phyloP scores from a whole-genome alignment of 345 rosid species.

The Eucalyptus lansdowneana region DNA sequence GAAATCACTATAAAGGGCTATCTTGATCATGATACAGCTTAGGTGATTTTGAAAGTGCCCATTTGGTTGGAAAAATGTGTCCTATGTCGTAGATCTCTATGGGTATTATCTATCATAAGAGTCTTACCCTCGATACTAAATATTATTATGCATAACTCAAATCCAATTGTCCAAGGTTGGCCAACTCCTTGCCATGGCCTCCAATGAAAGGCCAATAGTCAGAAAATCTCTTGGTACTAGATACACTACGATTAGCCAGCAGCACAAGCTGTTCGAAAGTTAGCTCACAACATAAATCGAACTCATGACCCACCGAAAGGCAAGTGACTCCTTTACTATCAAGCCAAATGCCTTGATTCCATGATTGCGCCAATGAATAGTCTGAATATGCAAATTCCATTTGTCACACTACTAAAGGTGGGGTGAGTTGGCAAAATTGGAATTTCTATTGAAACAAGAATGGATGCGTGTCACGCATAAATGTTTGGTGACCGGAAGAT shows the following conservation, averaged over 20 bases:
- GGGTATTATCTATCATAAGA: not conserved
- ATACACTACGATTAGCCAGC: accelerated
- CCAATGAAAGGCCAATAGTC: not conserved
- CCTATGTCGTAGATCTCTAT: too few species aligned
- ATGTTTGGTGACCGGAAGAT: not conserved
- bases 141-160: accelerated
- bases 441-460: not conserved
- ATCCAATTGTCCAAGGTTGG: not conserved
- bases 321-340: not conserved
- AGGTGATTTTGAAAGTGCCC: not conserved
- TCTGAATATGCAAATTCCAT: not conserved
- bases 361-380: not conserved
- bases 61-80: not conserved
- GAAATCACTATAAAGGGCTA: not conserved
- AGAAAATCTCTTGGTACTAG: accelerated
- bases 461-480: not conserved
- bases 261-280: accelerated
- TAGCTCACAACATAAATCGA: not conserved
- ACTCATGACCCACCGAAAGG: not conserved
- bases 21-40: not conserved
- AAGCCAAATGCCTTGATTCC: not conserved
- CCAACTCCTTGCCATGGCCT: not conserved
- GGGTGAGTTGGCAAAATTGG: not conserved
- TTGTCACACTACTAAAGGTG: not conserved
- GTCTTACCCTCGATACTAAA: not conserved